Percentiles rank a stretch among this genome's conserved stretches.
Conservation (phyloP, 2,329 filamentous ascomycete species). For the Fusarium secorum region DNA sequence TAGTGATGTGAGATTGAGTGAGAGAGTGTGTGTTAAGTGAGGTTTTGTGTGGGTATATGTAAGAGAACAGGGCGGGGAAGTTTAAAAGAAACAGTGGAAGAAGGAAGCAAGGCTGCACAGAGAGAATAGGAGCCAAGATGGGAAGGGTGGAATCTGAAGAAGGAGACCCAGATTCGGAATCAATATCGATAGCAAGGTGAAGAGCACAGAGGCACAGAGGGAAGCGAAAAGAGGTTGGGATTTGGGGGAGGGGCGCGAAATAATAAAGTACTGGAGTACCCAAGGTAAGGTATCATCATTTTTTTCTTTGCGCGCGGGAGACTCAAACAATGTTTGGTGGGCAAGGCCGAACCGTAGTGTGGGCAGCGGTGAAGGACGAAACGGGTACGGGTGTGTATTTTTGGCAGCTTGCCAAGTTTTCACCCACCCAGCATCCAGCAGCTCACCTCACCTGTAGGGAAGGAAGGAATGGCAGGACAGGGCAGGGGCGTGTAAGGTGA, state of each 20-base stretch:
- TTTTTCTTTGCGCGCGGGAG: conserved; percentile 35
- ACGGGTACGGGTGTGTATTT: conserved; percentile 37
- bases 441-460: conserved; percentile 19
- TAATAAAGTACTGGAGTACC: conserved; percentile 37
- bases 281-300: conserved; percentile 32
- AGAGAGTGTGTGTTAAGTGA: conserved; percentile 10
- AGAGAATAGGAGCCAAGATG: conserved; percentile 36
- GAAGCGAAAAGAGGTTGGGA: conserved; percentile 37
- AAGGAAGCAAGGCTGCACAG: conserved; percentile 32
- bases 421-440: conserved; percentile 23
- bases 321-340: conserved; percentile 42
- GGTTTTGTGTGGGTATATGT: conserved; percentile 24
- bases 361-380: conserved; percentile 31
- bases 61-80: conserved; percentile 15
- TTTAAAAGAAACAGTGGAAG: conserved; percentile 25
- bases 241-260: conserved; percentile 39
- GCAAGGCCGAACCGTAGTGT: conserved; percentile 33
- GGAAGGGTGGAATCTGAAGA: conserved; percentile 33
- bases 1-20: conserved; percentile 37
- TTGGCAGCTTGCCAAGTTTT: conserved; percentile 32
- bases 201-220: conserved; percentile 34
- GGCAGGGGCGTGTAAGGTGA: conserved; percentile 28
- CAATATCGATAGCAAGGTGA: conserved; percentile 33
- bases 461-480: conserved; percentile 2
- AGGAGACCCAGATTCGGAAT: conserved; percentile 31